Evolutionary conservation across 192 early-diverging fungal species (phyloP).

Genomic region (Podila minutissima): DNA sequence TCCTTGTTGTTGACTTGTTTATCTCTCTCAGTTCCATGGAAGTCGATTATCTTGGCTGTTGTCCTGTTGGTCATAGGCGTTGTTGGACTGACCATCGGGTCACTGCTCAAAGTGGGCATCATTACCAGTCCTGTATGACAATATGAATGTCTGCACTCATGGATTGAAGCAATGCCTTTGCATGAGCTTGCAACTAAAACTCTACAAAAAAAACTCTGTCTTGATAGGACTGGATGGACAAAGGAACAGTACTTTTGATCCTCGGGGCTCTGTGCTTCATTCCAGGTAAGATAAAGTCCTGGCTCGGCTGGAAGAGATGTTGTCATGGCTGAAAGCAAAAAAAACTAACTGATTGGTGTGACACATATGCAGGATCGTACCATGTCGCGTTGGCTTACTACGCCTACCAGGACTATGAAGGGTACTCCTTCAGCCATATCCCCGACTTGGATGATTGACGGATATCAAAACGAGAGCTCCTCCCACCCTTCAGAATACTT

Average conservation of each 20-base stretch:
- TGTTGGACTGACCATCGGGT: constrained; percentile 58
- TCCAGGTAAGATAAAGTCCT: constrained; percentile 52
- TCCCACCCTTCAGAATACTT: background rate
- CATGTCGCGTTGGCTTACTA: constrained; percentile 66
- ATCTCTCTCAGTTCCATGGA: constrained; percentile 61
- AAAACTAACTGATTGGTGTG: background rate
- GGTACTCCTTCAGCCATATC: constrained; percentile 62
- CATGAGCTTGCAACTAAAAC: background rate
- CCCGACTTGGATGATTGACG: constrained; percentile 51
- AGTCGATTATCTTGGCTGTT: constrained; percentile 58
- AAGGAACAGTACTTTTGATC: constrained; percentile 63
- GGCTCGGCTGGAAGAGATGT: background rate
- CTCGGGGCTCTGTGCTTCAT: constrained; percentile 69
- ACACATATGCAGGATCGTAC: constrained; percentile 51
- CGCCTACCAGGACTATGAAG: constrained; percentile 65
- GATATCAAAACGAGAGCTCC: background rate
- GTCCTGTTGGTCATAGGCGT: constrained; percentile 57
- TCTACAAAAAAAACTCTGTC: constrained; percentile 4
- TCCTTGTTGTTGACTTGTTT: background rate
- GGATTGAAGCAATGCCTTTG: background rate
- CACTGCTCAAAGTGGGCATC: constrained; percentile 59
- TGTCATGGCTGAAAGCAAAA: background rate
- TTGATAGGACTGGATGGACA: constrained; percentile 58
- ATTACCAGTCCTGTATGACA: constrained; percentile 56
- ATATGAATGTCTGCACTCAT: background rate